Evolutionary conservation across 1,284 basidiomycete genomes (phyloP), one percentile per base, ranked within the genome.

Genomic region (Microstroma glucosiphilum): DNA sequence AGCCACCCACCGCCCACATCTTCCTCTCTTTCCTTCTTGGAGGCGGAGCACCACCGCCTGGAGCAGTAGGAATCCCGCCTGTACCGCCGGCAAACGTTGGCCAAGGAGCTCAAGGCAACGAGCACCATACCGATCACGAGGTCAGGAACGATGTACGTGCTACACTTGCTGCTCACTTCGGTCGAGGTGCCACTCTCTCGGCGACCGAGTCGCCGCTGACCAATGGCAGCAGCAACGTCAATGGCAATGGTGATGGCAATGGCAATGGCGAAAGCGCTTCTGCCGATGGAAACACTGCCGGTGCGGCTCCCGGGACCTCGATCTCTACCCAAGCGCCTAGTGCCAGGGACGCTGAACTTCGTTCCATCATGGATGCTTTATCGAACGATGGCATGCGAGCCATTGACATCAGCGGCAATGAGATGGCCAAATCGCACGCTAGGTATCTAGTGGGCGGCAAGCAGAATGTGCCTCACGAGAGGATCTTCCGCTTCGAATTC

Each of bases 401-500:
- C 1, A 84, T 84, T 64, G 96, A 99, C 78, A 88, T 98, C 71
- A 92, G 89, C 68, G 90, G 96, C 69, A 88, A 98, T 71, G 96
- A 99, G 81, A 84, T 97, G 76, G 91, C 92, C 1, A 99, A 99
- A 80, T 89, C 87, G 65, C 96, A 99, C 78, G 86, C 88, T 9
- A 85, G 96, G 37, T 96, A 97, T 79, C 88, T 99, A 84, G 87
- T 98, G 53, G 96, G 96, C 19, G 77, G 79, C 21, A 67, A 55
- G 9, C 67, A 60, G 8, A 42, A 81, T 17, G 92, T 96, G 2
- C 82, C 85, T 2, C 83, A 96, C 73, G 96, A 98, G 81, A 85
- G 96, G 53, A 78, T 98, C 25, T 93, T 97, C 80, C 83, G 54
- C 6, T 40, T 56, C n/a, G 43, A 94, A 77, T 99, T 99, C 80